These are phyloP conservation scores for Coleophoma eucalyptorum DNA, from an alignment of 2,329 filamentous ascomycete genomes.

Conservation along the genomic window DNA sequence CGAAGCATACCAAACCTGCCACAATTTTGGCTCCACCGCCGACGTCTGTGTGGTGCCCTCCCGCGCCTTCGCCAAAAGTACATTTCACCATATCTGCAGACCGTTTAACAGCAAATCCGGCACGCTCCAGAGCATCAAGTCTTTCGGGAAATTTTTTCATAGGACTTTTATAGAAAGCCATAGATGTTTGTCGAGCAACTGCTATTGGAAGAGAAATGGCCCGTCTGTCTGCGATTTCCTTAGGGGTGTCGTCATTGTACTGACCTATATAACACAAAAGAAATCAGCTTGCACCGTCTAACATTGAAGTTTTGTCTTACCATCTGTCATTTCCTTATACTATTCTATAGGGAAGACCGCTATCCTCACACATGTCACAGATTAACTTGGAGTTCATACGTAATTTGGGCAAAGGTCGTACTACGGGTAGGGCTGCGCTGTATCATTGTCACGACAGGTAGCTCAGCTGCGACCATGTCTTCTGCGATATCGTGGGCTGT, in stretches of 20 bases:
- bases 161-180: background rate
- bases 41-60: constrained; percentile 55
- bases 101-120: constrained; percentile 52
- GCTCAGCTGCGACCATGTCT: constrained; percentile 61
- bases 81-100: constrained; percentile 54
- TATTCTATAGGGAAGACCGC: constrained; percentile 50
- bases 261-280: no score
- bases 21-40: constrained; percentile 45
- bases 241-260: constrained; percentile 11
- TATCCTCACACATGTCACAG: no score
- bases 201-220: constrained; percentile 3
- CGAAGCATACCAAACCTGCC: constrained; percentile 43
- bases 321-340: no score
- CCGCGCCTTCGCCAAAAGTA: constrained; percentile 49
- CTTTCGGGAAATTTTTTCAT: constrained; percentile 14
- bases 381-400: no score
- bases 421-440: constrained; percentile 57
- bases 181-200: background rate
- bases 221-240: constrained; percentile 5
- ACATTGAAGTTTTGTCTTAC: no score
- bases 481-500: constrained; percentile 61
- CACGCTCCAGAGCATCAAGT: constrained; percentile 45
- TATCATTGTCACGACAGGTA: constrained; percentile 60
- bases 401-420: background rate
- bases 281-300: no score